Percentiles rank a stretch among this genome's conserved stretches.
These are phyloP conservation scores for Gillenia trifoliata DNA, from an alignment of 306 rosid species.

Conservation along the genomic window DNA sequence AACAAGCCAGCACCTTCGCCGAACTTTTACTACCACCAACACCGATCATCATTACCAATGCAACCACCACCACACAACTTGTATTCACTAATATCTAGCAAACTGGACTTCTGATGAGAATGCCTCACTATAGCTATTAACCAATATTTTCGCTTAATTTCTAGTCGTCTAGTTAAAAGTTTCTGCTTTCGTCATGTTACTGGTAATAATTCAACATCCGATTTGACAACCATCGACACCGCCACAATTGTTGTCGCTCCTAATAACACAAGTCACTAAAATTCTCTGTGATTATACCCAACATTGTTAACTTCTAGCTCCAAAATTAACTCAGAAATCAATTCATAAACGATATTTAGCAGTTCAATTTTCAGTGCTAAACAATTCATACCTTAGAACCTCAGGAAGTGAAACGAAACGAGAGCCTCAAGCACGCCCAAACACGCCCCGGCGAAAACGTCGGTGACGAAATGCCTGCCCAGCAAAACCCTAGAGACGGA, in stretches of 20 bases:
- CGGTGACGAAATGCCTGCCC: conserved; percentile 61
- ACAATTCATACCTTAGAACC: conserved; percentile 33
- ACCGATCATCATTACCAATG: not conserved
- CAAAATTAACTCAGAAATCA: not conserved
- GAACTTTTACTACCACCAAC: not conserved
- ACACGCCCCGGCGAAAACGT: conserved; percentile 43
- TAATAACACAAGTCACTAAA: not conserved
- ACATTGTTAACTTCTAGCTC: not conserved
- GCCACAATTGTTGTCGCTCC: not conserved
- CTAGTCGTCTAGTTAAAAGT: not conserved
- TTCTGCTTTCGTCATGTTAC: not conserved
- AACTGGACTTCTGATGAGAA: not conserved
- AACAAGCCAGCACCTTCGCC: too few species aligned
- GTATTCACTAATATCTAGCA: not conserved
- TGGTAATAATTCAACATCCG: not conserved
- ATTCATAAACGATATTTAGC: not conserved
- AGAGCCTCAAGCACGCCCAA: conserved; percentile 60
- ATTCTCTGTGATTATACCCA: not conserved
- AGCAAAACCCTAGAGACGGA: conserved; percentile 54
- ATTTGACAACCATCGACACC: not conserved
- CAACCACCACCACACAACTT: not conserved
- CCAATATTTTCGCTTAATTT: not conserved
- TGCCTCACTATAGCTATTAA: not conserved
- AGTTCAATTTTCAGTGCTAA: too few species aligned
- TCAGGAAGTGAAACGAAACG: conserved; percentile 45